Evolutionary conservation across 768 basidiomycete species (phyloP), one percentile per base, ranked within the genome.

Genomic region (Collybia mongolica): DNA sequence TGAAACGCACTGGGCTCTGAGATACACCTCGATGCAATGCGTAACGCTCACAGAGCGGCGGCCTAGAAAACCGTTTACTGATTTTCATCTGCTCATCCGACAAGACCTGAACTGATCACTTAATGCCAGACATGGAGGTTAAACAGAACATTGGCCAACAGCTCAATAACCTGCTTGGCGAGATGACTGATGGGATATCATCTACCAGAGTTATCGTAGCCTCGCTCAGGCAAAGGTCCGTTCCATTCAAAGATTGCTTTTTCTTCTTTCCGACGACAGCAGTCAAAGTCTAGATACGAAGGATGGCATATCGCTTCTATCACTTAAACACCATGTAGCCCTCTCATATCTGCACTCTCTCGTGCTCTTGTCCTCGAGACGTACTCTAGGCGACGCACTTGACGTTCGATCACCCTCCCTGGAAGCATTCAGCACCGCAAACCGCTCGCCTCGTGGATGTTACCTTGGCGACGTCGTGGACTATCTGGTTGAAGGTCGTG

Each of bases 271-370:
- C 46, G 5, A 9, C 11, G 14, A 9, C 14, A 58, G 60, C 45
- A 42, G 54, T 71, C 57, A 52, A 60, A 42, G 55, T 41, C 65
- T 76, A 17, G 76, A 88, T 53, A 80, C 76, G 9, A 78, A 75
- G 59, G 79, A 90, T 24, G 97, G 97, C 35, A 92, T 99, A 53
- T 98, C 97, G 0, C 76, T 99, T 4, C 75, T 99, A 19, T 89
- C 91, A 9, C 70, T 94, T 44, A 95, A 97, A 69, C 88, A 94
- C 57, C 82, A 93, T 47, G 66, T 90, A 18, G 76, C 97, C 52
- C 68, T 98, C 2, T 86, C 86, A 1, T 96, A 97, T 65, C 72
- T 97, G 8, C 93, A 93, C 50, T 86, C 91, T 12, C 75, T 97
- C 35, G 76, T 83, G 26, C 79, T 96, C 38, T 67, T 96, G 44